Evolutionary conservation across 805 yeast genomes (phyloP).

Genomic region (Clavispora vitiphila): DNA sequence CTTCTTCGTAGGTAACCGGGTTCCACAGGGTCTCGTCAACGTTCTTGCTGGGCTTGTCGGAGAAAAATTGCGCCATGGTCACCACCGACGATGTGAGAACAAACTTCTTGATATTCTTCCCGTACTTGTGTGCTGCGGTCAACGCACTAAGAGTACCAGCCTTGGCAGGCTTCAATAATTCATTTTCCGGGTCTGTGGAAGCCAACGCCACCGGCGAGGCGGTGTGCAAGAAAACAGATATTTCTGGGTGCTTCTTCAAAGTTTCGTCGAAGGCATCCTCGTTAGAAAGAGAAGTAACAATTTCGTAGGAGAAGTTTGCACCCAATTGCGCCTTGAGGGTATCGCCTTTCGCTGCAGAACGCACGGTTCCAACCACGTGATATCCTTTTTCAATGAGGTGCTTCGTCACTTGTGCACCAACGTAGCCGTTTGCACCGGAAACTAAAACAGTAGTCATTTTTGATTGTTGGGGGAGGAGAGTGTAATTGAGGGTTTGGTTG

Average conservation of each 20-base stretch:
- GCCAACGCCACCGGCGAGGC: slow-evolving; percentile 56
- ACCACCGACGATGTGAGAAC: slow-evolving; percentile 11
- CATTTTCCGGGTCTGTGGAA: slow-evolving; percentile 42
- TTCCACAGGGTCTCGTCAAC: slow-evolving; percentile 37
- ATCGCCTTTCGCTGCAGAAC: not conserved
- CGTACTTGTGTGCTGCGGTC: slow-evolving; percentile 8
- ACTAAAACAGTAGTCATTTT: slow-evolving; percentile 1
- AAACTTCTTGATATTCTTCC: slow-evolving; percentile 8
- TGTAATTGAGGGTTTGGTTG: too few relatives aligned
- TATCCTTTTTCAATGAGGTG: not conserved
- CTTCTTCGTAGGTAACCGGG: slow-evolving; percentile 45
- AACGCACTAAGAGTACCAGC: slow-evolving; percentile 13
- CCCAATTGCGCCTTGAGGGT: not conserved
- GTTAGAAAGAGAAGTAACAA: not conserved
- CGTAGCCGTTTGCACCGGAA: slow-evolving; percentile 3
- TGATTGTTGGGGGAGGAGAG: not conserved
- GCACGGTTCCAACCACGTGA: slow-evolving; percentile 1
- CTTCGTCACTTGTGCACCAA: not conserved
- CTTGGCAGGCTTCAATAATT: slow-evolving; percentile 51
- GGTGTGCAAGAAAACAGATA: slow-evolving; percentile 52
- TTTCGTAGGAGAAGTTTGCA: not conserved
- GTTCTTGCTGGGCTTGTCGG: not conserved
- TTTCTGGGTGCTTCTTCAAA: slow-evolving; percentile 44
- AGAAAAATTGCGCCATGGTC: slow-evolving; percentile 2
- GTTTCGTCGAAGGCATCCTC: slow-evolving; percentile 31